Base-by-base conservation (phyloP, 495 filamentous ascomycete genomes). In the Neurospora cerealis region DNA sequence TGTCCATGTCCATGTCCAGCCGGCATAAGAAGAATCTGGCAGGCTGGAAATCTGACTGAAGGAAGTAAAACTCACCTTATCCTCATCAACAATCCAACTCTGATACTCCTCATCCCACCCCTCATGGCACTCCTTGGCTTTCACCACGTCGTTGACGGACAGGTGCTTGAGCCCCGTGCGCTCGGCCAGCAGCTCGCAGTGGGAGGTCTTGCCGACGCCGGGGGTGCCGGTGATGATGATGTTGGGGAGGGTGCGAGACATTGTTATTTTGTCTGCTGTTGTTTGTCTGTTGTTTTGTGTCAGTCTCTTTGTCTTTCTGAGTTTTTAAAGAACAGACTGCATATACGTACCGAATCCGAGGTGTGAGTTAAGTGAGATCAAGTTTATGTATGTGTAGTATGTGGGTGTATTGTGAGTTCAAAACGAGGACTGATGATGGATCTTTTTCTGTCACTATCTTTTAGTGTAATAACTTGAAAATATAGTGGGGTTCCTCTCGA, bases 151-250 rank as follows among this genome's bases (percentile, higher is more conserved):
- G 81, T 98, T 98, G 79, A 99, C 88, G n/a, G 89, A 90, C 7
- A 99, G 82, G 81, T 97, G 94, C 79, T 89, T 89, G 72, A 98
- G 85, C 13, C 81, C 82, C 5, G 82, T 84, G 72, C 82, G 80
- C 77, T 91, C 85, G 44, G 94, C 92, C 71, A 98, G 85, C 74
- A 89, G 84, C 80, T 96, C 92, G 77, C 91, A 91, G 82, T 97
- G 94, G 24, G 91, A 93, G 21, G 94, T 97, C 84, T 99, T 99
- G 80, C 96, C 96, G 34, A 95, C 93, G 70, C 96, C 96, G 7
- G 96, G 96, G 39, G 96, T 98, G 76, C 96, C 96, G 70, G 96
- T 98, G 75, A 99, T 87, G 72, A 99, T 91, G 79, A 98, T 93
- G 81, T 98, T 99, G 38, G 96, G 96, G 73, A 86, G 83, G 17